Conservation (phyloP, 1,139 yeast genomes). For the Sugiyamaella pinicola region DNA sequence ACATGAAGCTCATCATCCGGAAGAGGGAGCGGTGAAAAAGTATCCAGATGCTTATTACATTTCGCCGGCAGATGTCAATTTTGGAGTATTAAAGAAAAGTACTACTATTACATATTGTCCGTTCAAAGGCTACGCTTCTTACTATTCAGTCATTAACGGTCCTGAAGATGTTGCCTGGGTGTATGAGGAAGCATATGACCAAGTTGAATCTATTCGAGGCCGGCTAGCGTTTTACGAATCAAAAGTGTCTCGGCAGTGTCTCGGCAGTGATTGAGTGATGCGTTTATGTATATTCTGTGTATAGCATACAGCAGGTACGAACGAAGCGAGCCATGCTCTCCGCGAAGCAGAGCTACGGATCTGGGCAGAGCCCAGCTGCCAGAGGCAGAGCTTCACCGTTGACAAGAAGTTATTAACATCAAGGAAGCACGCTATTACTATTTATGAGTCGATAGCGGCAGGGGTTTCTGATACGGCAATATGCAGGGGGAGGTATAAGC, state of each 20-base stretch:
- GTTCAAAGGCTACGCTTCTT: constrained; percentile 25
- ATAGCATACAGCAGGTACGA: too few relatives aligned
- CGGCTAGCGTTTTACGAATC: constrained; percentile 21
- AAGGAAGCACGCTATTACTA: not conserved
- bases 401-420: too few relatives aligned
- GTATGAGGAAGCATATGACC: constrained; percentile 25
- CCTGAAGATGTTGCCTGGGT: constrained; percentile 27
- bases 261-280: too few relatives aligned
- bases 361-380: too few relatives aligned
- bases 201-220: constrained; percentile 20
- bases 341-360: too few relatives aligned
- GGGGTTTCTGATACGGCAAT: not conserved
- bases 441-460: constrained; percentile 1
- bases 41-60: constrained; percentile 22
- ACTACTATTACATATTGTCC: constrained; percentile 25
- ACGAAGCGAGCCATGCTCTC: too few relatives aligned
- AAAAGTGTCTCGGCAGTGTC: constrained; percentile 7
- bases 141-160: constrained; percentile 21
- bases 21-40: constrained; percentile 3
- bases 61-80: constrained; percentile 22
- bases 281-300: too few relatives aligned
- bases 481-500: constrained; percentile 3
- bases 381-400: too few relatives aligned
- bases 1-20: constrained; percentile 10
- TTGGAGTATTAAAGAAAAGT: constrained; percentile 20